Evolutionary conservation across 139 green algal species (phyloP).

Genomic region (Spirogloea muscicola): DNA sequence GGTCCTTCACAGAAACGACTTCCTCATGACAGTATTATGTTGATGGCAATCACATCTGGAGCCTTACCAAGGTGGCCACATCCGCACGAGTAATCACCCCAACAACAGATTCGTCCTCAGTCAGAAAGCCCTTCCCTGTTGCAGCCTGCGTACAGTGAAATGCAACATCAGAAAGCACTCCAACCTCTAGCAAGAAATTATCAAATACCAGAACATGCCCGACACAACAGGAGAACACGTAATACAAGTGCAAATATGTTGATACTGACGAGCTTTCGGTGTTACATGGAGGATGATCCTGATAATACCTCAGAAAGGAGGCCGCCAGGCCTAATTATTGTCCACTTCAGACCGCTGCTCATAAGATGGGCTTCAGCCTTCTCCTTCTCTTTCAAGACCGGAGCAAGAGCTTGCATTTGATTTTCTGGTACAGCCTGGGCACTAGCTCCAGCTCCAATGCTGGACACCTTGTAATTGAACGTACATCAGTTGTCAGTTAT

Average conservation of each 20-base stretch:
- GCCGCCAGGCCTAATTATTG: slow-evolving; percentile 90
- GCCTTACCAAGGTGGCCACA: slow-evolving; percentile 75
- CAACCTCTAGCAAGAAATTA: too few species aligned
- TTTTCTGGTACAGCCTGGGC: slow-evolving; percentile 66
- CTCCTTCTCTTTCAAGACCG: slow-evolving; percentile 90
- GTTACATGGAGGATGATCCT: neutral
- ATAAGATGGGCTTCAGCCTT: slow-evolving; percentile 90
- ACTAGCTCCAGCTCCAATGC: slow-evolving; percentile 81
- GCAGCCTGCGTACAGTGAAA: slow-evolving; percentile 46
- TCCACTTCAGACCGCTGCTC: slow-evolving; percentile 72
- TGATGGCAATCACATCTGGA: too few species aligned
- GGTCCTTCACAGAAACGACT: too few species aligned
- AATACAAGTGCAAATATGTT: too few species aligned
- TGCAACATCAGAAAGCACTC: too few species aligned
- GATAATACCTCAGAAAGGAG: slow-evolving; percentile 69
- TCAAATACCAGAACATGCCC: too few species aligned
- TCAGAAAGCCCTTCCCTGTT: slow-evolving; percentile 79
- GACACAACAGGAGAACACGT: too few species aligned
- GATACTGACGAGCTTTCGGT: too few species aligned
- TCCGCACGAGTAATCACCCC: slow-evolving; percentile 82
- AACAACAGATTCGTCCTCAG: slow-evolving; percentile 72
- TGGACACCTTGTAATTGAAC: too few species aligned
- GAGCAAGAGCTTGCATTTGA: slow-evolving; percentile 78
- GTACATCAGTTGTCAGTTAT: too few species aligned
- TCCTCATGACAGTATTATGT: too few species aligned